phyloP scores from a whole-genome alignment of 768 basidiomycete species.

The Phanerodontia chrysosporium region DNA sequence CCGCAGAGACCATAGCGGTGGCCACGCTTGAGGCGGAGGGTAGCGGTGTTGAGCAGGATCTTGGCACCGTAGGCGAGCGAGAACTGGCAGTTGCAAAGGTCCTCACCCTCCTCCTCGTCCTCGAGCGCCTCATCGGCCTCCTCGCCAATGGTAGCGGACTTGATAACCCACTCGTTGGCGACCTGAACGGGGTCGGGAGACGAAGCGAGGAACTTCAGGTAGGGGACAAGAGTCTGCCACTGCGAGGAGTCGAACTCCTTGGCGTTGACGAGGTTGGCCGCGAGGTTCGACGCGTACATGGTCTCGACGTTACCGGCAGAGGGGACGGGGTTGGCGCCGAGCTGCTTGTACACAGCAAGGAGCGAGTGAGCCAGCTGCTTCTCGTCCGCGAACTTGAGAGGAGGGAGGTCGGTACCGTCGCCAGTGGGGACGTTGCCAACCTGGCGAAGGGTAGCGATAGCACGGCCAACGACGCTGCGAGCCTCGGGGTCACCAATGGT shows the following conservation, averaged over 20 bases:
- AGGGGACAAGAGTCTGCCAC: conserved; percentile 82
- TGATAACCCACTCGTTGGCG: conserved; percentile 84
- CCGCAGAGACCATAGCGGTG: conserved; percentile 98
- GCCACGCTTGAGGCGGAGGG: conserved; percentile 95
- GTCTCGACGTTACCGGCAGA: conserved; percentile 53
- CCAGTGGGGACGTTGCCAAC: conserved; percentile 87
- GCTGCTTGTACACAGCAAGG: conserved; percentile 81
- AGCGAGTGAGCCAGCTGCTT: conserved; percentile 61
- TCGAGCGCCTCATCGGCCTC: conserved; percentile 67
- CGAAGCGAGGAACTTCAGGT: conserved; percentile 62
- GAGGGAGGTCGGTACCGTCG: conserved; percentile 90
- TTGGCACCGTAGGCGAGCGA: conserved; percentile 98
- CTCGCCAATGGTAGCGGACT: conserved; percentile 74
- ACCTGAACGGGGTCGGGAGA: conserved; percentile 64
- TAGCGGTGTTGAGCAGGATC: conserved; percentile 95
- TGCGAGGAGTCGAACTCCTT: conserved; percentile 90
- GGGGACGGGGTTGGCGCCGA: conserved; percentile 52
- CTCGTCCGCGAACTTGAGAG: conserved; percentile 73
- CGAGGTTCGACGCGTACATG: conserved; percentile 73
- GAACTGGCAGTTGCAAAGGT: conserved; percentile 98
- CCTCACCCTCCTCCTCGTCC: conserved; percentile 97
- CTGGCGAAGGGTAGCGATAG: conserved; percentile 93
- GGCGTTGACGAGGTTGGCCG: conserved; percentile 80
- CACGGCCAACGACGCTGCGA: conserved; percentile 84
- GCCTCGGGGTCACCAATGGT: conserved; percentile 98